Conservation (phyloP, 441 rosid genomes). For the Dalechampia spathulata region DNA sequence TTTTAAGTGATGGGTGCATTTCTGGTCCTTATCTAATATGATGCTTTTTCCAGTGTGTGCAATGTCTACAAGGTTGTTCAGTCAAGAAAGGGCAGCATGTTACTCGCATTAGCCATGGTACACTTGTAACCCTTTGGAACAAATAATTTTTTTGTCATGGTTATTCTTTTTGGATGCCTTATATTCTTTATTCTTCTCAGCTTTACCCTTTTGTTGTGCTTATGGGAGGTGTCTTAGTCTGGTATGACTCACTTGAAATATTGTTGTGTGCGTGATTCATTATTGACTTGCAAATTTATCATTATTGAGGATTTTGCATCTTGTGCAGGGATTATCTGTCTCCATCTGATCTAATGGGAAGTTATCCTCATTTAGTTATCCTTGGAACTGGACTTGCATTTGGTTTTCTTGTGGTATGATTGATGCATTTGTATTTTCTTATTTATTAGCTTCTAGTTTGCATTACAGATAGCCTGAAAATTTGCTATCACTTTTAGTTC, state of each 20-base stretch:
- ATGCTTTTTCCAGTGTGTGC: constrained; percentile 36
- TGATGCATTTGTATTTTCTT: neutral
- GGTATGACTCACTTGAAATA: constrained; percentile 37
- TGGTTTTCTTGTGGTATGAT: constrained; percentile 96
- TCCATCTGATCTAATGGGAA: constrained; percentile 60
- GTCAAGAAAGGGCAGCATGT: constrained; percentile 80
- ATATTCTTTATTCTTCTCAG: constrained; percentile 35
- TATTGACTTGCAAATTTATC: constrained; percentile 8
- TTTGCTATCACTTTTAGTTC: too few relatives aligned
- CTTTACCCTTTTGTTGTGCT: constrained; percentile 69
- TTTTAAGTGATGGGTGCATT: neutral
- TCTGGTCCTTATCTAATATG: constrained; percentile 2
- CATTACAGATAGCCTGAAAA: neutral
- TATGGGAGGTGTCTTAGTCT: constrained; percentile 64
- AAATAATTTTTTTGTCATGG: neutral
- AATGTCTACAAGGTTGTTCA: constrained; percentile 71
- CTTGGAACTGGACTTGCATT: constrained; percentile 97
- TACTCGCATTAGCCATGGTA: constrained; percentile 89
- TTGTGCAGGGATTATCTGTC: constrained; percentile 87
- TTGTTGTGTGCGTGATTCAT: constrained; percentile 5
- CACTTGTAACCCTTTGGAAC: constrained; percentile 7
- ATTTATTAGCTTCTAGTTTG: neutral
- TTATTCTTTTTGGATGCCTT: constrained; percentile 8
- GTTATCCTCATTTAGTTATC: constrained; percentile 84
- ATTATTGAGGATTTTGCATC: constrained; percentile 17